A percentile compares a stretch with the other conserved stretches of the same genome.
These are phyloP conservation scores for Teunomyces lycoperdinae DNA, from an alignment of 805 yeast genomes.

Conservation along the genomic window DNA sequence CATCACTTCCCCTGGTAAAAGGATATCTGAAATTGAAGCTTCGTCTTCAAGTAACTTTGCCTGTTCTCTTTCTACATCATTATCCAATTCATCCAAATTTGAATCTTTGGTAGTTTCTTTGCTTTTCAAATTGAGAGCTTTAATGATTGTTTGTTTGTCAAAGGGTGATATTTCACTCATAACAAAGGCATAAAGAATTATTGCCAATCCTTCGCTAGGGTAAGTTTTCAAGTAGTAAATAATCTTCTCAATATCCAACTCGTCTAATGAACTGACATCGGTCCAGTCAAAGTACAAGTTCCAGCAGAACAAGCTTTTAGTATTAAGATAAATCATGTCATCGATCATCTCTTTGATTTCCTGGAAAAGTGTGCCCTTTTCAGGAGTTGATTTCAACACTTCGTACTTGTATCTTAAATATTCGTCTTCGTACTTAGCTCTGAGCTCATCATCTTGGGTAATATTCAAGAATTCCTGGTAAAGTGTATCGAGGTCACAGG, in stretches of 20 bases:
- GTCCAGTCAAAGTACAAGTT: conserved; percentile 67
- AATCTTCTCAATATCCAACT: conserved; percentile 46
- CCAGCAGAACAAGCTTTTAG: conserved; percentile 69
- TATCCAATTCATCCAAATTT: conserved; percentile 14
- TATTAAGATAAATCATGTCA: conserved; percentile 69
- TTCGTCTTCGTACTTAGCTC: conserved; percentile 59
- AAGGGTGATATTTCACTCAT: conserved; percentile 70
- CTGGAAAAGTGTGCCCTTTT: conserved; percentile 30
- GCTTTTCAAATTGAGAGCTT: conserved; percentile 13
- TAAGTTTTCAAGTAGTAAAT: conserved; percentile 55
- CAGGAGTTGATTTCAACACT: conserved; percentile 55
- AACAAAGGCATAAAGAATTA: conserved; percentile 58
- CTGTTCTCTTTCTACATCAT: conserved; percentile 9
- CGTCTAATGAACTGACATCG: conserved; percentile 51
- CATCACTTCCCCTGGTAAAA: conserved; percentile 51
- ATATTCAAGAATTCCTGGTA: conserved; percentile 57
- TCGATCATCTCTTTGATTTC: conserved; percentile 57
- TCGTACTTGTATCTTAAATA: conserved; percentile 56
- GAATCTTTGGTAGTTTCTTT: conserved; percentile 13
- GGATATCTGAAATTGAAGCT: background rate
- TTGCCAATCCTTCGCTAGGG: conserved; percentile 59
- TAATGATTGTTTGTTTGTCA: conserved; percentile 22
- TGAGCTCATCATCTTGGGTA: conserved; percentile 54
- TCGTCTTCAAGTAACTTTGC: background rate
- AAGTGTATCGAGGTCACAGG: conserved; percentile 51